Evolutionary conservation across 2,329 filamentous ascomycete genomes (phyloP).

Genomic region (Fusarium hainanense): DNA sequence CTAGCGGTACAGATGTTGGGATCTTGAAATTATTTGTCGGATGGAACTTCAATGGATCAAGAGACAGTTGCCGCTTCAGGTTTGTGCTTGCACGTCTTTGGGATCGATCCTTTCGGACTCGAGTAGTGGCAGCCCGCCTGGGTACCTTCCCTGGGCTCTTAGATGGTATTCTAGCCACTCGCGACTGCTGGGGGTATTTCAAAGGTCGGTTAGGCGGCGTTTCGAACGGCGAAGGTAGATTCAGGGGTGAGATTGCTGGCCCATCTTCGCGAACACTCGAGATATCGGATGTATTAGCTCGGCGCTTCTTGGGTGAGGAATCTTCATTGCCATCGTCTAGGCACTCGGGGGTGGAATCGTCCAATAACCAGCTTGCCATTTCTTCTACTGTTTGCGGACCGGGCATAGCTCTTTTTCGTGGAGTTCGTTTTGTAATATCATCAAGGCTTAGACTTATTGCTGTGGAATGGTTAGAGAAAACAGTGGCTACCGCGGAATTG

Average conservation of each 20-base stretch:
- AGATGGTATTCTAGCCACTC: conserved; percentile 25
- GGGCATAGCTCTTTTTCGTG: conserved; percentile 19
- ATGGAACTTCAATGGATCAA: conserved; percentile 40
- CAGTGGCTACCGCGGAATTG: neutral
- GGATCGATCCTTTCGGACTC: conserved; percentile 14
- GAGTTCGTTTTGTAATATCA: conserved; percentile 15
- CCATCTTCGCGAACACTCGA: neutral
- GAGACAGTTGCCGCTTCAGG: conserved; percentile 26
- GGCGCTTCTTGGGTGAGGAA: conserved; percentile 14
- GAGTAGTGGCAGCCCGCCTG: conserved; percentile 31
- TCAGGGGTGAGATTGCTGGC: conserved; percentile 16
- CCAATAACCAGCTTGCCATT: conserved; percentile 48
- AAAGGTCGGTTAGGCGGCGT: neutral
- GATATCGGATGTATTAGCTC: conserved; percentile 1
- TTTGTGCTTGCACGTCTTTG: conserved; percentile 26
- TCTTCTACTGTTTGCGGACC: conserved; percentile 37
- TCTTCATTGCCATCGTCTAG: conserved; percentile 7
- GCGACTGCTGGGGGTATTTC: conserved; percentile 3
- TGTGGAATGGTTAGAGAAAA: conserved; percentile 1
- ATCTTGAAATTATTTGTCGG: conserved; percentile 17
- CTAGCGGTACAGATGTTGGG: conserved; percentile 21
- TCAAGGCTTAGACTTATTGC: neutral
- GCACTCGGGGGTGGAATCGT: conserved; percentile 36
- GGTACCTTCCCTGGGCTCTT: conserved; percentile 1
- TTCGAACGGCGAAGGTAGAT: conserved; percentile 21